These are phyloP conservation scores for Sabuloglossum arenarium DNA, from an alignment of 495 filamentous ascomycete genomes.

Conservation along the genomic window DNA sequence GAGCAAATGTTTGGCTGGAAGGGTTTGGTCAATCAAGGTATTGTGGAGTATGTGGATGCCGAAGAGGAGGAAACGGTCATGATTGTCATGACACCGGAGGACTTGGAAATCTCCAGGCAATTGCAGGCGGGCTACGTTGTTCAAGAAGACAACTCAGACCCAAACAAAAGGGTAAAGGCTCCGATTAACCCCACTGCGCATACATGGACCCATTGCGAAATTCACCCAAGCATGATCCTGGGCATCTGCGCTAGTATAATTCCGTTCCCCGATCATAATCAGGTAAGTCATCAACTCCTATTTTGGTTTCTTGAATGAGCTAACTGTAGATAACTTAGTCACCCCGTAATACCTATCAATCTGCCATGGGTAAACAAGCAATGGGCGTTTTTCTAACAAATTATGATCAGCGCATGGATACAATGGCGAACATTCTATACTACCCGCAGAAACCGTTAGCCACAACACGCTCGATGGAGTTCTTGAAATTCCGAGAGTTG, in stretches of 20 bases:
- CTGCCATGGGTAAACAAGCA: conserved; percentile 99
- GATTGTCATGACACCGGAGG: conserved; percentile 97
- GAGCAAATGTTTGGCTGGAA: conserved; percentile 68
- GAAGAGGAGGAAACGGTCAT: conserved; percentile 97
- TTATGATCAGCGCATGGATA: conserved; percentile 90
- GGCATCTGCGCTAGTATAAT: conserved; percentile 98
- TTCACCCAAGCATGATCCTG: conserved; percentile 96
- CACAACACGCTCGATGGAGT: conserved; percentile 96
- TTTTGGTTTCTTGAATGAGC: neutral
- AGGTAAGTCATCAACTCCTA: conserved; percentile 22
- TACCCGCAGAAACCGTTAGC: conserved; percentile 96
- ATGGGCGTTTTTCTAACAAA: conserved; percentile 99
- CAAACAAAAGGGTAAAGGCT: conserved; percentile 68
- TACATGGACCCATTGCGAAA: conserved; percentile 94
- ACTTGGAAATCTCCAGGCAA: conserved; percentile 53
- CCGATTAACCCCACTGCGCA: conserved; percentile 62
- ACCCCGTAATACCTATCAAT: conserved; percentile 96
- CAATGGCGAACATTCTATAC: conserved; percentile 97
- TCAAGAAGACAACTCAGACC: conserved; percentile 34
- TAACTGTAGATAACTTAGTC: conserved; percentile 28
- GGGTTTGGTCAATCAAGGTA: conserved; percentile 56
- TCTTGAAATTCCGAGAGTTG: conserved; percentile 88
- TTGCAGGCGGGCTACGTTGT: conserved; percentile 43
- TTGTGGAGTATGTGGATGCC: conserved; percentile 87
- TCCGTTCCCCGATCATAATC: conserved; percentile 98